Evolutionary conservation across 495 filamentous ascomycete genomes (phyloP).

Genomic region (Podospora anserina): DNA sequence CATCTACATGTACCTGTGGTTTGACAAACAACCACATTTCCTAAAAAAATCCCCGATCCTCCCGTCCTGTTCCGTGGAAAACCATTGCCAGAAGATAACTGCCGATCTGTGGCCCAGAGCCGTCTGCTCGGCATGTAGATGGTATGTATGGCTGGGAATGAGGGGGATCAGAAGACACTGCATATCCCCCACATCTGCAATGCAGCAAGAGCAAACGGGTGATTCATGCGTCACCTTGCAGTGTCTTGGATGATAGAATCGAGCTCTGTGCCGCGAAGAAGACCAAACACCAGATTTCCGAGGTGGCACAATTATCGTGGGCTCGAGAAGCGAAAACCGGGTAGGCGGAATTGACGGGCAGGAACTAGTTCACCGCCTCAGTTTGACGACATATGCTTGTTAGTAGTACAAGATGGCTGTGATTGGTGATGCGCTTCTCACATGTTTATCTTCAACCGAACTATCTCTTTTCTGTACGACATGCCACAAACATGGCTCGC

Average conservation of each 20-base stretch:
- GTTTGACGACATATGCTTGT: neutral
- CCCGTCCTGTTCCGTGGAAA: neutral
- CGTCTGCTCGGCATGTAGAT: neutral
- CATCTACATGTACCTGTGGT: too few relatives aligned
- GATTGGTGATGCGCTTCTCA: neutral
- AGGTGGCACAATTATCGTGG: neutral
- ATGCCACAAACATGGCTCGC: too few relatives aligned
- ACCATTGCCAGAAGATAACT: neutral
- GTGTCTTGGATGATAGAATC: neutral
- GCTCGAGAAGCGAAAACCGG: neutral
- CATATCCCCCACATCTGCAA: neutral
- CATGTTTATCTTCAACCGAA: neutral
- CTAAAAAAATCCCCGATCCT: neutral
- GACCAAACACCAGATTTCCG: neutral
- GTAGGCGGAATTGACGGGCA: neutral
- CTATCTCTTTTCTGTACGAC: too few relatives aligned
- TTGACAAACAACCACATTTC: neutral
- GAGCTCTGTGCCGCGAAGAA: neutral
- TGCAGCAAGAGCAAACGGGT: neutral
- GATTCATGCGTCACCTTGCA: neutral
- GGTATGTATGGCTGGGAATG: neutral
- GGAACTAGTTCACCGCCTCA: neutral
- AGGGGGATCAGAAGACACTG: slow-evolving; percentile 1
- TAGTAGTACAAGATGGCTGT: too few relatives aligned
- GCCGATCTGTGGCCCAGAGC: neutral